Percentiles rank a stretch among this genome's conserved stretches.
Evolutionary conservation across 1,139 yeast genomes (phyloP).

Genomic region (Pichia sp.): DNA sequence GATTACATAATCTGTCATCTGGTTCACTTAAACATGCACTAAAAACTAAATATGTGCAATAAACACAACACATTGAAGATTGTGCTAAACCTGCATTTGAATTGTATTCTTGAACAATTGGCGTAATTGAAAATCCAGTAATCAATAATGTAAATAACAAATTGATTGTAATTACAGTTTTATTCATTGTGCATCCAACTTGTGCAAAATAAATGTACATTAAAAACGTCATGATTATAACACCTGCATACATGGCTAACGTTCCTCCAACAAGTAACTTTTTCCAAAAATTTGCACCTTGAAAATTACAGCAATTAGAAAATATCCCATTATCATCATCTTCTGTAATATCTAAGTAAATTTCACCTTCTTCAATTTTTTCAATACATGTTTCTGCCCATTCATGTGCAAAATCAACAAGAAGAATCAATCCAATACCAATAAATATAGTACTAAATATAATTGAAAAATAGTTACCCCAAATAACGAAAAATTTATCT

Average conservation of each 20-base stretch:
- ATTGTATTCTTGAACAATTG: constrained; percentile 82
- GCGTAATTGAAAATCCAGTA: constrained; percentile 69
- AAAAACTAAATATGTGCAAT: constrained; percentile 86
- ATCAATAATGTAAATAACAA: constrained; percentile 57
- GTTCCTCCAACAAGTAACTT: constrained; percentile 81
- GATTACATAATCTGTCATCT: constrained; percentile 87
- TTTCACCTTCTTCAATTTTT: constrained; percentile 84
- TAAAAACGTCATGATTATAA: constrained; percentile 62
- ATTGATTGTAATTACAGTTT: constrained; percentile 77
- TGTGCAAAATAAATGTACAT: constrained; percentile 85
- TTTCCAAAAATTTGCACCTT: constrained; percentile 59
- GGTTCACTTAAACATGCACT: constrained; percentile 97
- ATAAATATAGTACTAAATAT: constrained; percentile 79
- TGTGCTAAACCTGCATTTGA: constrained; percentile 97
- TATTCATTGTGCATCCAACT: constrained; percentile 85
- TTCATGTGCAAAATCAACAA: constrained; percentile 96
- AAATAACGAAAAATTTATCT: constrained; percentile 76
- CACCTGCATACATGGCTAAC: constrained; percentile 69
- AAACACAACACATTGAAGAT: constrained; percentile 90
- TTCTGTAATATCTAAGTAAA: constrained; percentile 28
- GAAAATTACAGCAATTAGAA: constrained; percentile 20
- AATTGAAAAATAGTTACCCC: constrained; percentile 89
- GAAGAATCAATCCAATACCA: constrained; percentile 79
- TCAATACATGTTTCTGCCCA: constrained; percentile 97
- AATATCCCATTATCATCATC: constrained; percentile 37